Percentiles rank a stretch among this genome's conserved stretches.
These are phyloP conservation scores for Fusarium phyllophilum DNA, from an alignment of 2,329 filamentous ascomycete genomes.

Conservation along the genomic window DNA sequence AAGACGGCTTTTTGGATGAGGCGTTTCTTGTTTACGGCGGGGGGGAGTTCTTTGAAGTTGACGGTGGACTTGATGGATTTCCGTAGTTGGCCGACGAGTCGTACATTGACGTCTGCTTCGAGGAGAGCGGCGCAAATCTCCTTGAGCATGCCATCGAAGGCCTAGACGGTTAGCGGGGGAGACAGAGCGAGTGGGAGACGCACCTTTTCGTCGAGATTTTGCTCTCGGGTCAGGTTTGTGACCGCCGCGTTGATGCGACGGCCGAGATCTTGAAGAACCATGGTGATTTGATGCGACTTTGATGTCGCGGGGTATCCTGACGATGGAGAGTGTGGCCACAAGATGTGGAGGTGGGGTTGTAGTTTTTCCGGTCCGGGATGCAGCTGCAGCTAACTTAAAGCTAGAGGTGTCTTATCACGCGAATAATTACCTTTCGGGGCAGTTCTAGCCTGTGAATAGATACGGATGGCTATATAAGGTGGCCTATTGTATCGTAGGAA, in stretches of 20 bases:
- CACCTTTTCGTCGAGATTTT: slow-evolving; percentile 96
- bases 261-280: slow-evolving; percentile 99
- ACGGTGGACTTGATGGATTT: slow-evolving; percentile 92
- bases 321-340: slow-evolving; percentile 38
- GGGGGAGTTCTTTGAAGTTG: slow-evolving; percentile 93
- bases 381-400: background rate
- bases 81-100: slow-evolving; percentile 88
- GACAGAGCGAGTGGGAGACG: slow-evolving; percentile 29
- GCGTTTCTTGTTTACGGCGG: slow-evolving; percentile 97
- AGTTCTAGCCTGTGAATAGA: slow-evolving; percentile 14
- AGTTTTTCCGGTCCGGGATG: slow-evolving; percentile 28
- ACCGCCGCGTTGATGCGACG: slow-evolving; percentile 98
- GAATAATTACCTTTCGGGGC: slow-evolving; percentile 10
- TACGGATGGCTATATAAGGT: slow-evolving; percentile 3
- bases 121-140: slow-evolving; percentile 96
- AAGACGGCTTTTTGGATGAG: slow-evolving; percentile 98
- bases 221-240: slow-evolving; percentile 89
- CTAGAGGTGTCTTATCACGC: background rate
- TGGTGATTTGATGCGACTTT: slow-evolving; percentile 54
- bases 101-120: slow-evolving; percentile 97
- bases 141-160: slow-evolving; percentile 98
- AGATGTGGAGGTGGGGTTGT: slow-evolving; percentile 35
- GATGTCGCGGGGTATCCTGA: slow-evolving; percentile 41
- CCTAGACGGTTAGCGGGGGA: slow-evolving; percentile 59
- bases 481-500: background rate